Base-by-base conservation (phyloP, 2,329 filamentous ascomycete species). In the Pseudogymnoascus sp. region DNA sequence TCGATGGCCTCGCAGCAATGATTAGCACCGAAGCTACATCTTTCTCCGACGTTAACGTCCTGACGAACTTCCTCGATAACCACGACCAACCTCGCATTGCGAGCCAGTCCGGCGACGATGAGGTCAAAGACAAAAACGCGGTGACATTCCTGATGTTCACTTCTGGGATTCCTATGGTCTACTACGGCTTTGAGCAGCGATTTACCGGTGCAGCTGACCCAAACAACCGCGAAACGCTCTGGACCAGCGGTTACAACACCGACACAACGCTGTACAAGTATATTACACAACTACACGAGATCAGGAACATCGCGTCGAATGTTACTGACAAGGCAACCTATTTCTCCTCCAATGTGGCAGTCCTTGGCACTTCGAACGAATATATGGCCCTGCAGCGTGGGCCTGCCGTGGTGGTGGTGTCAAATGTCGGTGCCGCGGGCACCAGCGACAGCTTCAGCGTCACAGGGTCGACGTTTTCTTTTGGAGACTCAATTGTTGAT, bases 111-210 rank as follows among this genome's bases (percentile, higher is more conserved):
- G 28, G 49, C 28, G 28, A 40, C 8, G 9, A 67, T 65, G 59
- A n/a, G 64, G 9, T 60, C 64, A 49, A 59, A 65, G 25, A 77
- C n/a, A 77, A 78, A 67, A 82, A 82, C 65, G 72, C 78, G 25
- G 69, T 81, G 37, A 74, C 77, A 5, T 82, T 77, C 68, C 79
- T 74, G 5, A 75, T 83, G 59, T 74, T 83, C 37, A 70, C 72
- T 7, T 77, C 82, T 65, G 81, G 81, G n/a, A 79, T 83, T 40
- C 80, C 81, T 0, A 79, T 82, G 66, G 63, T 82, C 37, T 83
- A 83, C 67, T 75, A 80, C 63, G 80, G 81, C 12, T 78, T 82
- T 67, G 81, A 83, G 68, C 80, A 83, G 65, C 75, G 78, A 67
- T 78, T 77, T 68, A 68, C 71, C 9, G 77, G 77, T 21, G 64